Evolutionary conservation across 2,329 filamentous ascomycete genomes (phyloP).

Genomic region (Thielaviopsis cerberus): DNA sequence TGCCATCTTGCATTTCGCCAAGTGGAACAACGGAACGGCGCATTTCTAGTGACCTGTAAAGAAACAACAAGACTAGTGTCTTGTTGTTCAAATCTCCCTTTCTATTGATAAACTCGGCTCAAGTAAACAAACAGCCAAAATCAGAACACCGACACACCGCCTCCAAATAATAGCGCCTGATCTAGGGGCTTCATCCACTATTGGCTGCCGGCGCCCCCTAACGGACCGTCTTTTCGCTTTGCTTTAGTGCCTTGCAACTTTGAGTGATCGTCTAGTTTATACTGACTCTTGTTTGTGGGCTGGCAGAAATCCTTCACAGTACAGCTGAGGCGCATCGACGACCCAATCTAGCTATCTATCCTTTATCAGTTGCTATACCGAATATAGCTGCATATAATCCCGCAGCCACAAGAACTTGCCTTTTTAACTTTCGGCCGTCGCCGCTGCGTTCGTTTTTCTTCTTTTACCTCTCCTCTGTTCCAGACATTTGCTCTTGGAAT

Average conservation of each 20-base stretch:
- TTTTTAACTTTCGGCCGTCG: background rate
- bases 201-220: background rate
- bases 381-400: background rate
- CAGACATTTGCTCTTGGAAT: background rate
- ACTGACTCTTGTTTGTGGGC: background rate
- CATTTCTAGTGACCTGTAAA: background rate
- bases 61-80: background rate
- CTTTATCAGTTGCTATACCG: background rate
- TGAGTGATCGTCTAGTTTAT: background rate
- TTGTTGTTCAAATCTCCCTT: background rate
- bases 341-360: background rate
- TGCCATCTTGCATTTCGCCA: background rate
- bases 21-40: background rate
- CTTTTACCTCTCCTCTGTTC: background rate
- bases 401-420: background rate
- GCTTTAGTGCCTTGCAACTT: background rate
- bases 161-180: background rate
- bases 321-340: background rate
- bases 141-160: background rate
- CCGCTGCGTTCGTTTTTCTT: background rate
- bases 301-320: background rate
- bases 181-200: background rate
- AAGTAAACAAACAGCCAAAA: background rate
- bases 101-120: background rate
- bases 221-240: background rate